Evolutionary conservation across 768 basidiomycete genomes (phyloP).

Genomic region (Cyclocybe aegerita): DNA sequence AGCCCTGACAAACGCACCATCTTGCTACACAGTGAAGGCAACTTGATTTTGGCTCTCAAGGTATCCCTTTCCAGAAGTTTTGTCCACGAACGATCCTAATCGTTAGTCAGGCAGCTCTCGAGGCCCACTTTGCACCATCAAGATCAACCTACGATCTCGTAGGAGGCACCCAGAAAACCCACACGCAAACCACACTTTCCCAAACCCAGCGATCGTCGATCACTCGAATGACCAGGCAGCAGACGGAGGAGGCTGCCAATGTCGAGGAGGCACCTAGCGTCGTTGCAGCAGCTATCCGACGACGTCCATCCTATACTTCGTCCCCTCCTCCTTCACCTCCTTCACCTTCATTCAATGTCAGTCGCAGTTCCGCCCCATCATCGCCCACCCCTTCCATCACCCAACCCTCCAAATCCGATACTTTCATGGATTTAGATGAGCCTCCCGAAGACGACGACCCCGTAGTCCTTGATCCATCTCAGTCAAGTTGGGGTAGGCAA

Average conservation of each 20-base stretch:
- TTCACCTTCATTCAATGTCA: background rate
- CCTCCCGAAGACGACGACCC: slow-evolving; percentile 6
- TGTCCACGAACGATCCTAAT: background rate
- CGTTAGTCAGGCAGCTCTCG: slow-evolving; percentile 56
- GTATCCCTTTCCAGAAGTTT: slow-evolving; percentile 35
- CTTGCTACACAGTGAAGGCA: slow-evolving; percentile 83
- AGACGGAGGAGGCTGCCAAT: background rate
- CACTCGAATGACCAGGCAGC: background rate
- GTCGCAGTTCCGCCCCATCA: background rate
- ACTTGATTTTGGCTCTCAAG: slow-evolving; percentile 76
- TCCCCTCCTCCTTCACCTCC: background rate
- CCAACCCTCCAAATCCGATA: background rate
- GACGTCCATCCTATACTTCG: background rate
- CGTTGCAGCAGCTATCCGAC: too few species aligned
- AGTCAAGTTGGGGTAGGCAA: slow-evolving; percentile 21
- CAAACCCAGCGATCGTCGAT: slow-evolving; percentile 8
- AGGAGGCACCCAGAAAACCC: slow-evolving; percentile 16
- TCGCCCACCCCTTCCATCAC: background rate
- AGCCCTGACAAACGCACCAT: slow-evolving; percentile 97
- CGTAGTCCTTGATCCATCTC: slow-evolving; percentile 19
- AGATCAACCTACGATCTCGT: slow-evolving; percentile 72
- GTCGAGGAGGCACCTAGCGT: background rate
- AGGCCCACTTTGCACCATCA: slow-evolving; percentile 62
- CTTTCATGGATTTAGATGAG: background rate
- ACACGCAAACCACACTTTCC: slow-evolving; percentile 17